Evolutionary conservation across 345 rosid species (phyloP).

Genomic region (Gossypium sturtianum): DNA sequence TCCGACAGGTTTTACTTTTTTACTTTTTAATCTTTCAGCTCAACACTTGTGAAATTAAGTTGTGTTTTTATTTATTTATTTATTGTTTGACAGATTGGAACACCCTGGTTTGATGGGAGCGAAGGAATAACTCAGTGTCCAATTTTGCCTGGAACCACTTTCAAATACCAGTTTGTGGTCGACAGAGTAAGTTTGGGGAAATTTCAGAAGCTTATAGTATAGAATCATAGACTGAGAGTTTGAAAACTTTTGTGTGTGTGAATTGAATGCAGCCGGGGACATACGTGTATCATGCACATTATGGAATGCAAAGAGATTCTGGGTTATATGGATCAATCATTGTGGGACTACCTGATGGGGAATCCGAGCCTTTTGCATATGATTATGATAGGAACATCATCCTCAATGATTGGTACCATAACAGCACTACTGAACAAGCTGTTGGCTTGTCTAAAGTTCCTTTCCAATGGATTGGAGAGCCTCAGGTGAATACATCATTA

Average conservation of each 20-base stretch:
- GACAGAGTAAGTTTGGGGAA: slow-evolving; percentile 39
- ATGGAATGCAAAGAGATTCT: slow-evolving; percentile 73
- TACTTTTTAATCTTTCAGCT: background rate
- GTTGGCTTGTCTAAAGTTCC: slow-evolving; percentile 47
- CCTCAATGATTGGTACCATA: slow-evolving; percentile 74
- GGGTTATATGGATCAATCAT: slow-evolving; percentile 64
- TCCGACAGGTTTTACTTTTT: background rate
- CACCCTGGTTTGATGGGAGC: slow-evolving; percentile 71
- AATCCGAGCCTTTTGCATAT: slow-evolving; percentile 55
- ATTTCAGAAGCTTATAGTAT: background rate
- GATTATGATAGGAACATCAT: slow-evolving; percentile 60
- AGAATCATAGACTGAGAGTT: background rate
- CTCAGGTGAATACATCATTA: slow-evolving; percentile 37
- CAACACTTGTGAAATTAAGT: background rate
- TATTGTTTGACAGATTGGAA: slow-evolving; percentile 37
- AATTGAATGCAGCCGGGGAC: slow-evolving; percentile 48
- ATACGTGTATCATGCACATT: slow-evolving; percentile 70
- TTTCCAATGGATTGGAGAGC: slow-evolving; percentile 77
- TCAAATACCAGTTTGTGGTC: slow-evolving; percentile 54
- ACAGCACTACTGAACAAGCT: slow-evolving; percentile 52
- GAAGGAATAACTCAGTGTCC: slow-evolving; percentile 77
- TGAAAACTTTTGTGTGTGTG: background rate
- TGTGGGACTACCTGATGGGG: slow-evolving; percentile 37
- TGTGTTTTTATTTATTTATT: background rate
- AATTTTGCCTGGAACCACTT: slow-evolving; percentile 59